Evolutionary conservation across 2,329 filamentous ascomycete genomes (phyloP).

Genomic region (Talaromyces funiculosus): DNA sequence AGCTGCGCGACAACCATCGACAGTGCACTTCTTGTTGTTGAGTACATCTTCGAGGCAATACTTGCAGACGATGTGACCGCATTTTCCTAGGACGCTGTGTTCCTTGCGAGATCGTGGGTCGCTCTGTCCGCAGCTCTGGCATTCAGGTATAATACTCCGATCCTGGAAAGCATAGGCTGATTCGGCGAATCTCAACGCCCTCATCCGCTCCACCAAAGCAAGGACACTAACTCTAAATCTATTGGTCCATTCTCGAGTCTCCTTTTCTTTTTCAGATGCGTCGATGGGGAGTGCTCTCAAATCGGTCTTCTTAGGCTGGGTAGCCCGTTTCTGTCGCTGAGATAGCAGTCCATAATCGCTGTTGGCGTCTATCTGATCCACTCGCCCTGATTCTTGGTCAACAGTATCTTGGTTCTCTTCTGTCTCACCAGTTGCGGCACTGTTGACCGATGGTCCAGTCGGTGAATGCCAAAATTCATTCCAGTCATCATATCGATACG

Average conservation of each 20-base stretch:
- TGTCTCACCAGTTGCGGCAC: background rate
- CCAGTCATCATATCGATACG: conserved; percentile 25
- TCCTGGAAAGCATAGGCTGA: conserved; percentile 20
- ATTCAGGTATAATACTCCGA: conserved; percentile 17
- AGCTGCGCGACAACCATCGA: conserved; percentile 36
- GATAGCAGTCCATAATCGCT: background rate
- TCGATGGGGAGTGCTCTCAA: conserved; percentile 12
- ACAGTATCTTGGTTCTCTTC: background rate
- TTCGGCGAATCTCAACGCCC: conserved; percentile 23
- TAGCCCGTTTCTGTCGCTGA: background rate
- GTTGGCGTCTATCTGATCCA: background rate
- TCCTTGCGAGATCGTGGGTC: conserved; percentile 21
- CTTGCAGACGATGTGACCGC: conserved; percentile 50
- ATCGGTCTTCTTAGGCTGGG: background rate
- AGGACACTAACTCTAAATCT: conserved; percentile 18
- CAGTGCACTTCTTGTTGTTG: conserved; percentile 33
- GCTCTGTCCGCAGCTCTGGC: conserved; percentile 29
- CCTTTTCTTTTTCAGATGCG: conserved; percentile 15
- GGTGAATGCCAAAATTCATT: conserved; percentile 22
- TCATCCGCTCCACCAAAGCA: conserved; percentile 20
- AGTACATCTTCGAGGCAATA: conserved; percentile 28
- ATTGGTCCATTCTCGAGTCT: conserved; percentile 19
- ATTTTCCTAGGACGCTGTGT: conserved; percentile 42
- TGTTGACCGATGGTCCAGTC: background rate
- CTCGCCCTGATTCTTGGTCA: background rate